A percentile compares a stretch with the other conserved stretches of the same genome.
Evolutionary conservation across 2,329 filamentous ascomycete genomes (phyloP).

Genomic region (Clarireedia homoeocarpa): DNA sequence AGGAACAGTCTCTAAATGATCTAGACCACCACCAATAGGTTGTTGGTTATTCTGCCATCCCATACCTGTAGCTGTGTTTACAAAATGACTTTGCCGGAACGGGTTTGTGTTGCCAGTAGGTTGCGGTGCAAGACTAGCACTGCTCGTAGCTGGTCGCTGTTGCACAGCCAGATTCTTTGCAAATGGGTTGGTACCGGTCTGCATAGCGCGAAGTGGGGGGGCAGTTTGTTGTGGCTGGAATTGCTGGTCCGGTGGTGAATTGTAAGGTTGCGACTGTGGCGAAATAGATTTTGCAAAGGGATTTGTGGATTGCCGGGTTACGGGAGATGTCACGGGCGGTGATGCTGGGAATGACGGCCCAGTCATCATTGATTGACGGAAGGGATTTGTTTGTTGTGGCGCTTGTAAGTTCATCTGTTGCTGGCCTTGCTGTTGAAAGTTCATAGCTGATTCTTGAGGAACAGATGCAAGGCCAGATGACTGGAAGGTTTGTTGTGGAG

Average conservation of each 20-base stretch:
- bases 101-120: slow-evolving; percentile 88
- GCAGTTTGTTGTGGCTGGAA: slow-evolving; percentile 32
- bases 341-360: slow-evolving; percentile 35
- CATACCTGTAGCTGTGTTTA: slow-evolving; percentile 79
- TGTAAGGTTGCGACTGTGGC: slow-evolving; percentile 31
- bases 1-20: slow-evolving; percentile 69
- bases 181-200: slow-evolving; percentile 68
- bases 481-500: slow-evolving; percentile 54
- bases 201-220: slow-evolving; percentile 43
- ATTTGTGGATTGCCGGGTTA: slow-evolving; percentile 66
- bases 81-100: slow-evolving; percentile 84
- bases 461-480: slow-evolving; percentile 46
- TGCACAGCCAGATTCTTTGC: slow-evolving; percentile 39
- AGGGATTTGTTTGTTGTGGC: slow-evolving; percentile 69
- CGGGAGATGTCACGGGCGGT: slow-evolving; percentile 34
- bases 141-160: slow-evolving; percentile 28
- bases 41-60: slow-evolving; percentile 79
- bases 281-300: slow-evolving; percentile 66
- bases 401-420: slow-evolving; percentile 36
- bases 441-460: slow-evolving; percentile 47
- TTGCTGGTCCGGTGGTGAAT: slow-evolving; percentile 29
- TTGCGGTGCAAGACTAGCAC: slow-evolving; percentile 53
- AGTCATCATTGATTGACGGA: slow-evolving; percentile 80
- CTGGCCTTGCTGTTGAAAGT: slow-evolving; percentile 39
- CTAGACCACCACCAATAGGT: slow-evolving; percentile 72